A percentile compares a stretch with the other conserved stretches of the same genome.
Evolutionary conservation across 2,329 filamentous ascomycete genomes (phyloP).

Genomic region (Nigrospora oryzae): DNA sequence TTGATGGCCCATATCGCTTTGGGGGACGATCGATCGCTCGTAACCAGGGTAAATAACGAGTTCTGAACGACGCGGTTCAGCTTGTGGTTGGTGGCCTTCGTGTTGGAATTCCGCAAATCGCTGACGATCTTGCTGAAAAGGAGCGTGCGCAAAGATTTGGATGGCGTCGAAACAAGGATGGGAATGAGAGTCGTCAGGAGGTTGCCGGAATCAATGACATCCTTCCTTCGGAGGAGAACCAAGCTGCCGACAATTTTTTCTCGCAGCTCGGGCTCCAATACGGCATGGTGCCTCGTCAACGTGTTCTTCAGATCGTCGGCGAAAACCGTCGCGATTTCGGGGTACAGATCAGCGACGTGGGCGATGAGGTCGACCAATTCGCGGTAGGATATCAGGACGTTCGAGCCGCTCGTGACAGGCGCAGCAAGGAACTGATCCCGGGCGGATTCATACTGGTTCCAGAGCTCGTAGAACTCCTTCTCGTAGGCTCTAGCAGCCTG

Average conservation of each 20-base stretch:
- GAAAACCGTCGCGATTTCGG: slow-evolving; percentile 68
- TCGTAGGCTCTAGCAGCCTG: slow-evolving; percentile 60
- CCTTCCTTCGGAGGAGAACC: slow-evolving; percentile 81
- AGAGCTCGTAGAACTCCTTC: slow-evolving; percentile 82
- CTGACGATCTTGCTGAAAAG: slow-evolving; percentile 82
- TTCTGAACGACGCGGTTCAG: slow-evolving; percentile 91
- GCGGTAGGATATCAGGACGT: slow-evolving; percentile 74
- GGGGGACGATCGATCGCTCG: slow-evolving; percentile 72
- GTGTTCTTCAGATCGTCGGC: slow-evolving; percentile 75
- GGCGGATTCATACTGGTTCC: slow-evolving; percentile 84
- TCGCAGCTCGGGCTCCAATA: slow-evolving; percentile 73
- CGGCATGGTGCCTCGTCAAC: slow-evolving; percentile 71
- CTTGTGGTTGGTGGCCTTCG: slow-evolving; percentile 81
- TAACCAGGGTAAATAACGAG: slow-evolving; percentile 84
- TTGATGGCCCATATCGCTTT: slow-evolving; percentile 96
- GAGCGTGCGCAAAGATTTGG: slow-evolving; percentile 77
- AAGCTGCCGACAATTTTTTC: slow-evolving; percentile 93
- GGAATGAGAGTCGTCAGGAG: slow-evolving; percentile 91
- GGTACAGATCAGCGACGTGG: slow-evolving; percentile 91
- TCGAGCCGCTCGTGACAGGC: slow-evolving; percentile 68
- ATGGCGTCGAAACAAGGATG: slow-evolving; percentile 82
- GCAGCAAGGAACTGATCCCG: slow-evolving; percentile 85
- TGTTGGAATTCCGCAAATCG: slow-evolving; percentile 81
- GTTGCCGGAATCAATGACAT: slow-evolving; percentile 76
- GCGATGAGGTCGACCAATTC: slow-evolving; percentile 91